Evolutionary conservation across 352 stramenopile species (phyloP).

Genomic region (Pythium scleroteichum): DNA sequence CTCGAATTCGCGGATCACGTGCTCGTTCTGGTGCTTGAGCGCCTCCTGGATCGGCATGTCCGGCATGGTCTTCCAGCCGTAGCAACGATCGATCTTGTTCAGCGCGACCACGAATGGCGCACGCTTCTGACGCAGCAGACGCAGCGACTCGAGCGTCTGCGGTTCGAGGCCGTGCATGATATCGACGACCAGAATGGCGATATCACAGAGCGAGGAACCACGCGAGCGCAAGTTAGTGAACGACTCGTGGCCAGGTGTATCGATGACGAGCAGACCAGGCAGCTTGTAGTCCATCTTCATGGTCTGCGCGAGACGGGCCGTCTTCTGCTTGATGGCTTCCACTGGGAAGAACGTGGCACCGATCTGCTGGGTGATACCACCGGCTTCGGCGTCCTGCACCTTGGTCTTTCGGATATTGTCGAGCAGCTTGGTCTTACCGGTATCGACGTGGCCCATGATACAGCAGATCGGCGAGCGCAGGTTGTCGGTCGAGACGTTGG

Average conservation of each 20-base stretch:
- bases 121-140: slow-evolving; percentile 94
- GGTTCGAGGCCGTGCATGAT: slow-evolving; percentile 99
- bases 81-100: slow-evolving; percentile 99
- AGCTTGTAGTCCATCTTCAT: slow-evolving; percentile 90
- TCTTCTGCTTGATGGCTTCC: slow-evolving; percentile 91
- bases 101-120: slow-evolving; percentile 99
- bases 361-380: slow-evolving; percentile 99
- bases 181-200: slow-evolving; percentile 99
- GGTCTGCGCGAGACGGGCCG: slow-evolving; percentile 65
- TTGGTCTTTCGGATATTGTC: slow-evolving; percentile 99
- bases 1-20: slow-evolving; percentile 97
- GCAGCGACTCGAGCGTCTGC: slow-evolving; percentile 98
- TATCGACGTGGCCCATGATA: slow-evolving; percentile 99
- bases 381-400: slow-evolving; percentile 92
- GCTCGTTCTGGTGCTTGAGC: slow-evolving; percentile 89
- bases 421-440: slow-evolving; percentile 99
- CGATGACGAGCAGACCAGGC: slow-evolving; percentile 95
- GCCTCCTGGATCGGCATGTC: slow-evolving; percentile 94
- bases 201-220: slow-evolving; percentile 98
- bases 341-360: slow-evolving; percentile 95
- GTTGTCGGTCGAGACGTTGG: slow-evolving; percentile 91
- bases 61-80: slow-evolving; percentile 97
- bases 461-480: slow-evolving; percentile 98
- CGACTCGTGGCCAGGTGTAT: slow-evolving; percentile 99
- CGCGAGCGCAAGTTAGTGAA: slow-evolving; percentile 98